Base-by-base conservation (phyloP, 1,139 yeast species). In the Debaryomyces robertsiae region DNA sequence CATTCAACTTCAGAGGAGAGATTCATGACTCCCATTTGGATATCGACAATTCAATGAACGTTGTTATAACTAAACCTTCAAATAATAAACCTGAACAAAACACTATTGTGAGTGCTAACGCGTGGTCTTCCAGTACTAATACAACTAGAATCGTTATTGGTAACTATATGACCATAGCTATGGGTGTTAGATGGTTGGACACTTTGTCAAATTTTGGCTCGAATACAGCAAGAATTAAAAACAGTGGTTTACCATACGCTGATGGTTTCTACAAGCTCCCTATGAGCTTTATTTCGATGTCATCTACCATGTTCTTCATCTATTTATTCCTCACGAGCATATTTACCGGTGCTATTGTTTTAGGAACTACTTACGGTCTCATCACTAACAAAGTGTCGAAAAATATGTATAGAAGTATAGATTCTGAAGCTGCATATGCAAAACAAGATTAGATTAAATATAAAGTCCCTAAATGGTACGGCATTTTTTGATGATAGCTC, bases 11-110 rank as follows among this genome's bases (percentile, higher is more conserved):
- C 46, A 74, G 90, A 47, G 94, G 93, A 3, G 77, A 76, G 42
- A 73, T 84, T 33, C 81, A 80, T 48, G 84, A 82, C 40, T 75
- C 84, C 25, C 93, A 85, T 61, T 63, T 85, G 45, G 90, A 85
- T 52, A 64, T 85, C 38, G 93, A 85, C 55, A 68, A 79, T 9
- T 60, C 70, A 19, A 45, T 85, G 59, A 84, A 83, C 53, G 68
- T 84, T 14, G 52, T 84, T 10, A 57, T 83, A 33, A 69, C 77
- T 32, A 67, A 64, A 36, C 77, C 77, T 6, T 42, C 54, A n/a
- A 53, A 47, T 14, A 53, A 53, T 14, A 52, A 52, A 22, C 53
- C 55, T 3, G 62, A 59, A 14, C 63, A 60, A 44, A 69, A 71
- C 41, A 58, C 77, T 2, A 60, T 82, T 25, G 64, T 84, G 16